Evolutionary conservation across 2,329 filamentous ascomycete species (phyloP).

Genomic region (Torrubiella hemipterigena): DNA sequence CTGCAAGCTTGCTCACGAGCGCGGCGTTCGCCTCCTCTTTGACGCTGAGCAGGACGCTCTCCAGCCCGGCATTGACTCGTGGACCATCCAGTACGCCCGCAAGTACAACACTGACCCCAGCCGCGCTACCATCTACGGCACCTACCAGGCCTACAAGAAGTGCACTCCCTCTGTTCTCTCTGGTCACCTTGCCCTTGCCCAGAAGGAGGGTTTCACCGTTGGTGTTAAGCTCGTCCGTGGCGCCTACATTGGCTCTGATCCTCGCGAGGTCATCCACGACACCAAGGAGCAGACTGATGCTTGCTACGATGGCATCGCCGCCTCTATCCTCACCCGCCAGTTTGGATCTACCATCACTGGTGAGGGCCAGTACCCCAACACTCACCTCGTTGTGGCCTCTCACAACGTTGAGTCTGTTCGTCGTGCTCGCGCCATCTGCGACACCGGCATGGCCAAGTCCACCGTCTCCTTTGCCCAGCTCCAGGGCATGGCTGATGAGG

Average conservation of each 20-base stretch:
- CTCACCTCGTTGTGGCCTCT: conserved; percentile 62
- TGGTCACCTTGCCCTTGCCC: conserved; percentile 46
- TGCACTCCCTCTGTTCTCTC: conserved; percentile 43
- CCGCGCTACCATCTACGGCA: conserved; percentile 64
- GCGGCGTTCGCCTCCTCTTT: conserved; percentile 64
- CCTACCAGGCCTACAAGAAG: conserved; percentile 70
- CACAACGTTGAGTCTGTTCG: conserved; percentile 69
- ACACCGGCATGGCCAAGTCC: conserved; percentile 26
- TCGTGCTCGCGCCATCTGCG: conserved; percentile 39
- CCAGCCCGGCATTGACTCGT: conserved; percentile 69
- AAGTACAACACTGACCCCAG: conserved; percentile 58
- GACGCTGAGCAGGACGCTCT: conserved; percentile 76
- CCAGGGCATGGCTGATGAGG: conserved; percentile 92
- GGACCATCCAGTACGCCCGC: conserved; percentile 66
- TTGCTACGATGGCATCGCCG: conserved; percentile 61
- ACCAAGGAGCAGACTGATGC: conserved; percentile 60
- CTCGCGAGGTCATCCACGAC: conserved; percentile 57
- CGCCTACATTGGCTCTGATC: conserved; percentile 60
- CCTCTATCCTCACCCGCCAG: conserved; percentile 50
- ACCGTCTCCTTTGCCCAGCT: conserved; percentile 51
- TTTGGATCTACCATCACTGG: conserved; percentile 23
- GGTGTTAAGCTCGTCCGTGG: conserved; percentile 68
- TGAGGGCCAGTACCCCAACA: conserved; percentile 36
- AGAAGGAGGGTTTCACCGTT: conserved; percentile 48
- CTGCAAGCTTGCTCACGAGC: conserved; percentile 57